These are phyloP conservation scores for Monilinia polystroma DNA, from an alignment of 2,329 filamentous ascomycete species.

Conservation along the genomic window DNA sequence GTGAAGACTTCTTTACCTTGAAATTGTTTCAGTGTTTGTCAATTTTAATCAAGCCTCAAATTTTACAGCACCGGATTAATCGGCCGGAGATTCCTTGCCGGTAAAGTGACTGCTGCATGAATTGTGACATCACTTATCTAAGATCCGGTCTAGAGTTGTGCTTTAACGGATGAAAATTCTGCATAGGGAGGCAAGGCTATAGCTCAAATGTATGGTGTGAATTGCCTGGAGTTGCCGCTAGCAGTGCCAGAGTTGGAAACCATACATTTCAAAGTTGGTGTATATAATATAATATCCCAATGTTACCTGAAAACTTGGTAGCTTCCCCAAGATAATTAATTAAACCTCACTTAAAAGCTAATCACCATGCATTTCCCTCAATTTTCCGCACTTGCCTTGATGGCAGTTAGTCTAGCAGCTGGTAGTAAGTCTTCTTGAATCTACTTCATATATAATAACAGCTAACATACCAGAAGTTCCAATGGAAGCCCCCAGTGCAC, in stretches of 20 bases:
- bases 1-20: neutral
- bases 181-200: too few species aligned
- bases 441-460: neutral
- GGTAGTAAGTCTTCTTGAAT: neutral
- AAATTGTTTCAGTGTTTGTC: slow-evolving; percentile 1
- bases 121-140: slow-evolving; percentile 3
- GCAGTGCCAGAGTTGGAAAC: neutral
- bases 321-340: neutral
- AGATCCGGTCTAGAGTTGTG: neutral
- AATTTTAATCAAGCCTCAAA: neutral
- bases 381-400: slow-evolving; percentile 1
- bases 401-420: slow-evolving; percentile 1
- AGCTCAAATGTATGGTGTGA: neutral
- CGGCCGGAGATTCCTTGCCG: neutral
- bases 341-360: neutral
- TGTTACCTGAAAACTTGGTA: neutral
- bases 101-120: neutral
- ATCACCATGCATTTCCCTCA: neutral
- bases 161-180: neutral
- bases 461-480: neutral
- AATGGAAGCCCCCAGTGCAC: neutral
- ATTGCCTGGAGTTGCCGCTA: neutral
- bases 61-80: neutral
- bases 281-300: slow-evolving; percentile 1
- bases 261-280: neutral